Conservation (phyloP, 2,329 filamentous ascomycete species). For the Ampelomyces quisqualis region DNA sequence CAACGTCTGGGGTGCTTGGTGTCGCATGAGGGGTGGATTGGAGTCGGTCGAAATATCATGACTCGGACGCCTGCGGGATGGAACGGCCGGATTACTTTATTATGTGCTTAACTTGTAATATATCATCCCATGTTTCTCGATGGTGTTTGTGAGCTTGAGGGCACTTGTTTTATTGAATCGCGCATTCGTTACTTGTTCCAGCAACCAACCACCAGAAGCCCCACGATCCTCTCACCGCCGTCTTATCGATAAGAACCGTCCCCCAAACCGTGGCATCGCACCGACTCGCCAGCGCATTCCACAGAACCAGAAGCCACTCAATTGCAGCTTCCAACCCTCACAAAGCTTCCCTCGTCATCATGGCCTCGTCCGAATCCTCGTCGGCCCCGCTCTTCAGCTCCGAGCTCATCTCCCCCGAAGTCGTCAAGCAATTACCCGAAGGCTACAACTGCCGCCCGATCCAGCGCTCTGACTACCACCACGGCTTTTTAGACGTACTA, state of each 20-base stretch:
- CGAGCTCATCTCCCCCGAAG: constrained; percentile 73
- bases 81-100: too few species aligned
- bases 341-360: neutral
- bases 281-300: neutral
- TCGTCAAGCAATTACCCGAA: constrained; percentile 70
- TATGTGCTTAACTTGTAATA: too few species aligned
- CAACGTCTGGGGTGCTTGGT: neutral
- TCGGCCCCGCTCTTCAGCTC: constrained; percentile 69
- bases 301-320: constrained; percentile 13
- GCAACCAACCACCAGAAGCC: too few species aligned
- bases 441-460: constrained; percentile 83
- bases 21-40: neutral
- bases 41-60: too few species aligned
- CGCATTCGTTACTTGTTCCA: neutral
- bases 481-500: constrained; percentile 86
- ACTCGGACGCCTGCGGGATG: too few species aligned
- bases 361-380: constrained; percentile 21
- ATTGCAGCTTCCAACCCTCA: neutral
- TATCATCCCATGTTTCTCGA: too few species aligned
- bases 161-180: too few species aligned
- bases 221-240: constrained; percentile 30
- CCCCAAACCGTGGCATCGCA: neutral
- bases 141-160: too few species aligned
- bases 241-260: constrained; percentile 30
- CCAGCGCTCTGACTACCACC: constrained; percentile 72